phyloP scores from a whole-genome alignment of 306 rosid genomes.

The Rosa lucieae region DNA sequence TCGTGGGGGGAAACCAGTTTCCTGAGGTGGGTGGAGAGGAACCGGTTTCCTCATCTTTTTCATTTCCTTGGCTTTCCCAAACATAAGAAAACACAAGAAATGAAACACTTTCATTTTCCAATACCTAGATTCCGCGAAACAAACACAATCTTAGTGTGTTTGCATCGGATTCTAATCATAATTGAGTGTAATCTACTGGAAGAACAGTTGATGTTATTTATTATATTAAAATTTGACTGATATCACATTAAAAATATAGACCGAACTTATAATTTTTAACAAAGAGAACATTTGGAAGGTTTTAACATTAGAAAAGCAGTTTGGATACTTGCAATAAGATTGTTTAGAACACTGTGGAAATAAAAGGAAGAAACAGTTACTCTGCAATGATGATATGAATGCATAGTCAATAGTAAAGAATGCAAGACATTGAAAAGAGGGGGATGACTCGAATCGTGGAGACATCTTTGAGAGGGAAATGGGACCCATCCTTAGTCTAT shows the following conservation, averaged over 20 bases:
- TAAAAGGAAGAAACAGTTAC: constrained; percentile 7
- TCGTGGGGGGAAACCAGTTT: too few relatives aligned
- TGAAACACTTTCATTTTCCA: too few relatives aligned
- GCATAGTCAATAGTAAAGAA: constrained; percentile 23
- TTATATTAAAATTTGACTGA: background rate
- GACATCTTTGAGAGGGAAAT: constrained; percentile 50
- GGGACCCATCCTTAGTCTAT: constrained; percentile 44
- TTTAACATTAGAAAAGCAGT: background rate
- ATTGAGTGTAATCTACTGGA: background rate
- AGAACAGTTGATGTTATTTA: background rate
- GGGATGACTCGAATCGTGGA: constrained; percentile 39
- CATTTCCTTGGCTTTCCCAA: too few relatives aligned
- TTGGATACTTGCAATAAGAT: background rate
- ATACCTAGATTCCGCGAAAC: too few relatives aligned
- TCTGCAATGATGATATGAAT: constrained; percentile 19
- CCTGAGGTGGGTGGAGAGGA: too few relatives aligned
- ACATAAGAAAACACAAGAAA: too few relatives aligned
- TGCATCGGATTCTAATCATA: background rate
- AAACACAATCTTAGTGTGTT: background rate
- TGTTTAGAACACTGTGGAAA: background rate
- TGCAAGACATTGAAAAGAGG: constrained; percentile 44
- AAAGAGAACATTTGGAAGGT: background rate
- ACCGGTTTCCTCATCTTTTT: too few relatives aligned
- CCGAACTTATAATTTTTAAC: background rate
- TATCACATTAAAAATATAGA: background rate